Evolutionary conservation across 345 rosid species (phyloP).

Genomic region (Laguncularia racemosa): DNA sequence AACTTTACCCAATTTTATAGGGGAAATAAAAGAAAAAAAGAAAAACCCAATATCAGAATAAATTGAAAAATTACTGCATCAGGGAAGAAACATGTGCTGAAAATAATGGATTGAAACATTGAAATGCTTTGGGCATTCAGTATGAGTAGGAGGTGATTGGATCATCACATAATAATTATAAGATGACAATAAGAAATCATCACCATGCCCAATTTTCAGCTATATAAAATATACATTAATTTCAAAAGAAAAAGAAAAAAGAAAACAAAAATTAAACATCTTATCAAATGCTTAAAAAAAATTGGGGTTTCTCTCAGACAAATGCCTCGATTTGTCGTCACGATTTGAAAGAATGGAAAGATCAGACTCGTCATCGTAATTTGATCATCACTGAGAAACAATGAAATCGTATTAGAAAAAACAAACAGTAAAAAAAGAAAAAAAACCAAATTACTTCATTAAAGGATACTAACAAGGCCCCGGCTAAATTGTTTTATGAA

Average conservation of each 20-base stretch:
- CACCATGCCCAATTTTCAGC: constrained; percentile 10
- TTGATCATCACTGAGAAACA: constrained; percentile 23
- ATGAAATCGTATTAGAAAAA: not conserved
- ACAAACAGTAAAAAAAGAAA: too few species aligned
- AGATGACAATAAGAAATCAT: constrained; percentile 8
- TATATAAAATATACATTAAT: too few species aligned
- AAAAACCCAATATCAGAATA: not conserved
- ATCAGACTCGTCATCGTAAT: constrained; percentile 51
- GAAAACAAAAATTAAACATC: not conserved
- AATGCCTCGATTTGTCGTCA: constrained; percentile 64
- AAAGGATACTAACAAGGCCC: not conserved
- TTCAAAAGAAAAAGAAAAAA: not conserved
- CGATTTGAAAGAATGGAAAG: constrained; percentile 26
- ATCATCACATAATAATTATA: constrained; percentile 12
- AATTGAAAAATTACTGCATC: not conserved
- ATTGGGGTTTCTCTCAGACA: constrained; percentile 44
- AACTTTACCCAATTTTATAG: not conserved
- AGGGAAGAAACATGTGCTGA: not conserved
- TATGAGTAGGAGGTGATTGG: constrained; percentile 29
- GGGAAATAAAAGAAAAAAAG: not conserved
- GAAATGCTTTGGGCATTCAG: constrained; percentile 16
- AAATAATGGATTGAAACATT: not conserved
- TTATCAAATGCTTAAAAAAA: not conserved
- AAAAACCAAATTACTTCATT: not conserved
- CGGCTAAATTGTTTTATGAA: not conserved